Percentiles rank a stretch among this genome's conserved stretches.
phyloP scores from a whole-genome alignment of 139 green algal genomes.

The Micractinium sp. region DNA sequence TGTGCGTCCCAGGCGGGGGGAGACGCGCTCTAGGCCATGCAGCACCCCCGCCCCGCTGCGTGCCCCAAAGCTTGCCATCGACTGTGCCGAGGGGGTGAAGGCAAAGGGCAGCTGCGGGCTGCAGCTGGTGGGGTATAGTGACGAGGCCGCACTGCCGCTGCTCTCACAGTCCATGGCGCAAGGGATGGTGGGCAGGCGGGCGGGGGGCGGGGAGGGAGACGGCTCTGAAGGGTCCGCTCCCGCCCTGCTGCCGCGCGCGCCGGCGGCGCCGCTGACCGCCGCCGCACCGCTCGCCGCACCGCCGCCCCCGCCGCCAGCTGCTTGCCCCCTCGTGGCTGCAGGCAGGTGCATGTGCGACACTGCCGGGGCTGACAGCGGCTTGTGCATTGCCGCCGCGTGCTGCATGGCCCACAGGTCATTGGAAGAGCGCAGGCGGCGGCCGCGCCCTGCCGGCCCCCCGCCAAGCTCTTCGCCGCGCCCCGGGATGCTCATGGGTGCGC shows the following conservation, averaged over 20 bases:
- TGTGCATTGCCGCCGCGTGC: constrained; percentile 12
- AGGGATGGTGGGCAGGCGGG: neutral
- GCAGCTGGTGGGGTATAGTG: constrained; percentile 52
- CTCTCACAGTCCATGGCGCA: constrained; percentile 20
- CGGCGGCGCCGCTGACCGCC: neutral
- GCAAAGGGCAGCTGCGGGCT: constrained; percentile 83
- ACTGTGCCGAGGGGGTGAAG: constrained; percentile 76
- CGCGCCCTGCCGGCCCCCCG: neutral
- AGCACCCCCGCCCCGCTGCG: neutral
- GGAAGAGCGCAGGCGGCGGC: constrained; percentile 34
- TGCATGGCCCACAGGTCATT: constrained; percentile 35
- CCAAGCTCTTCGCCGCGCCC: neutral
- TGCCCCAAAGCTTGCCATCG: constrained; percentile 38
- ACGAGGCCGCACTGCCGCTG: constrained; percentile 42
- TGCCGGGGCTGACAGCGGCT: constrained; percentile 37
- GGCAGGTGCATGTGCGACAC: constrained; percentile 35
- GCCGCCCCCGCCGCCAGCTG: neutral
- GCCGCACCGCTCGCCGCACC: neutral
- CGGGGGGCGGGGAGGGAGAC: neutral
- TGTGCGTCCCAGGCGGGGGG: neutral
- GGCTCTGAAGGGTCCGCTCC: neutral
- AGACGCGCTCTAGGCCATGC: neutral
- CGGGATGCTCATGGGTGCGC: constrained; percentile 49
- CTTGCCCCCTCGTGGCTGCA: neutral
- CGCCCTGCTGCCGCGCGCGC: neutral